Evolutionary conservation across 192 early-diverging fungal species (phyloP), one percentile per base, ranked within the genome.

Genomic region (Lunasporangiospora selenospora): DNA sequence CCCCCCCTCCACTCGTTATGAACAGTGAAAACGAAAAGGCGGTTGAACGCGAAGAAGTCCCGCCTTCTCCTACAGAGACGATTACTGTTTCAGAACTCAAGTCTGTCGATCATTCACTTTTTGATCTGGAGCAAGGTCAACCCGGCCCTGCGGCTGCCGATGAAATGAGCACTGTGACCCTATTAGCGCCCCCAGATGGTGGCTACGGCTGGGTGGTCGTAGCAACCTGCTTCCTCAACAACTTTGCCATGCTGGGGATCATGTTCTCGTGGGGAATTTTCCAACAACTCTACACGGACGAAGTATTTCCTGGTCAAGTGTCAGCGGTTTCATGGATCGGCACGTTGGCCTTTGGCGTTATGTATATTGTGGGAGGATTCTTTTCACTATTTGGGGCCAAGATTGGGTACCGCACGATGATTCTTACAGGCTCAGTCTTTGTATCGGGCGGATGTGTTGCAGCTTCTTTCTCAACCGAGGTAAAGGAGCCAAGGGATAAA

Each of bases 261-360:
- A 62, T 75, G 64, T 81, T 81, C 38, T 77, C 75, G 2, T 83
- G 75, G 75, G 81, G 81, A 1, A 62, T 83, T 0, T 83, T 79
- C 53, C 62, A 78, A 16, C 77, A 79, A 31, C 71, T 78, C 10
- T 83, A 83, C 44, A 75, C 63, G 18, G 70, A 53, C 16, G 59
- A 77, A 11, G 41, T 81, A 3, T 81, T 63, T 47, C 58, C 75
- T 3, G 71, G 63, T 10, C 61, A 81, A n/a, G 58, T 75, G 36
- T 49, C 65, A 5, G 53, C 65, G 27, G 50, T 81, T 8, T 81
- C 80, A 6, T 81, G 80, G 80, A 67, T 81, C 47, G 69, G 69
- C 4, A 73, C 69, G 12, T 29, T 61, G 41, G 60, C 69, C 1
- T 73, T 73, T 58, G 69, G 69, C 16, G 58, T 29, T 11, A 57